phyloP scores from a whole-genome alignment of 2,329 filamentous ascomycete species.

The Alternaria solani region DNA sequence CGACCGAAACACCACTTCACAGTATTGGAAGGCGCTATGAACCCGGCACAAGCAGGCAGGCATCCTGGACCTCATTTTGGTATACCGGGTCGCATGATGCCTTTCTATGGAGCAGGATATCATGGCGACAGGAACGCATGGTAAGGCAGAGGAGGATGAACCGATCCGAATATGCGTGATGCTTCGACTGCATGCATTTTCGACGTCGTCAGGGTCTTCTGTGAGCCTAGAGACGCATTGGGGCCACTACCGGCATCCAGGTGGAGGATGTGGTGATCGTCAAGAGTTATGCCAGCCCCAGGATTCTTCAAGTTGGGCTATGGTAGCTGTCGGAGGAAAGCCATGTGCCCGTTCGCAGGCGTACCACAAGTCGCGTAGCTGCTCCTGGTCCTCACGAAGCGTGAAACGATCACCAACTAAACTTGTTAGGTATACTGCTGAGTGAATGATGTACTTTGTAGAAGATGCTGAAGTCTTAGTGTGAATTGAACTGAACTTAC shows the following conservation, averaged over 20 bases:
- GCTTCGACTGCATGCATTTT: background rate
- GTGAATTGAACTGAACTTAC: slow-evolving; percentile 21
- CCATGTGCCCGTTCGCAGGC: slow-evolving; percentile 44
- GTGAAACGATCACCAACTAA: slow-evolving; percentile 48
- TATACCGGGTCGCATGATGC: background rate
- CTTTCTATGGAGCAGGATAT: background rate
- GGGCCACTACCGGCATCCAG: background rate
- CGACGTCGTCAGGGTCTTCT: background rate
- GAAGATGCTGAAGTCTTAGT: background rate
- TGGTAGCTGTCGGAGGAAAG: slow-evolving; percentile 45
- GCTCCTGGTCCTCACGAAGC: slow-evolving; percentile 41
- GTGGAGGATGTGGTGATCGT: background rate
- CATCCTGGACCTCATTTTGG: background rate
- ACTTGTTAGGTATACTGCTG: slow-evolving; percentile 5
- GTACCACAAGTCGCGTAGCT: slow-evolving; percentile 42
- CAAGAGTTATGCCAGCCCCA: slow-evolving; percentile 41
- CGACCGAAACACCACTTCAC: background rate
- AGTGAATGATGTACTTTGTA: background rate
- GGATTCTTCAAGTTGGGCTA: slow-evolving; percentile 46
- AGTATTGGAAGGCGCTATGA: background rate
- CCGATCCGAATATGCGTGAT: background rate
- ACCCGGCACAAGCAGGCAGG: background rate
- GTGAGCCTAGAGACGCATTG: background rate
- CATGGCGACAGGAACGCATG: background rate
- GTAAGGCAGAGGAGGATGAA: background rate